phyloP scores from a whole-genome alignment of 306 rosid genomes.

The Castanea sativa region DNA sequence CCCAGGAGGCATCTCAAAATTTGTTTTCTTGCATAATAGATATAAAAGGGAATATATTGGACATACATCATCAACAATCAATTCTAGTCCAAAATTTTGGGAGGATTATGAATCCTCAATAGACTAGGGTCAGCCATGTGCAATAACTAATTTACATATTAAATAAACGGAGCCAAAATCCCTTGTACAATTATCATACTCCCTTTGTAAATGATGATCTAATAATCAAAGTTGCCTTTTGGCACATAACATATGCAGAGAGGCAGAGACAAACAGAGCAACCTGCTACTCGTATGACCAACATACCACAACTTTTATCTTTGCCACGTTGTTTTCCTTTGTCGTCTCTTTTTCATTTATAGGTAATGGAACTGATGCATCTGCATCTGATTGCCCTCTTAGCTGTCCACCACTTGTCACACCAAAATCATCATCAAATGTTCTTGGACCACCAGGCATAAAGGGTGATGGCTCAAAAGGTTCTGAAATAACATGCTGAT shows the following conservation, averaged over 20 bases:
- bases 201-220: background rate
- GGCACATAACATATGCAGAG: background rate
- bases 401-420: slow-evolving; percentile 51
- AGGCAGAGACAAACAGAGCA: background rate
- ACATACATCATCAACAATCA: no score
- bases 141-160: background rate
- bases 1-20: background rate
- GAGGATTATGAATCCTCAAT: no score
- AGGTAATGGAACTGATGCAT: slow-evolving; percentile 45
- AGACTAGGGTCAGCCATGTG: no score
- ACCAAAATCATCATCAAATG: slow-evolving; percentile 61
- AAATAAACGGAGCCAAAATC: background rate
- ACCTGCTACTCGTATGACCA: background rate
- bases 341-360: slow-evolving; percentile 62
- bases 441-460: slow-evolving; percentile 65
- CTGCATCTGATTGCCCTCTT: slow-evolving; percentile 53
- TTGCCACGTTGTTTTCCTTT: slow-evolving; percentile 85
- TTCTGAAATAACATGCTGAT: slow-evolving; percentile 84
- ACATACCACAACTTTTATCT: slow-evolving; percentile 99
- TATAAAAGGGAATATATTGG: background rate
- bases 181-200: background rate
- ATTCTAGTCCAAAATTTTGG: no score
- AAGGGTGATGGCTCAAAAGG: slow-evolving; percentile 92
- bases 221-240: background rate
- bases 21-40: background rate